Evolutionary conservation across 257 asterid genomes (phyloP), one percentile per base, ranked within the genome.

Genomic region (Apocynum venetum): DNA sequence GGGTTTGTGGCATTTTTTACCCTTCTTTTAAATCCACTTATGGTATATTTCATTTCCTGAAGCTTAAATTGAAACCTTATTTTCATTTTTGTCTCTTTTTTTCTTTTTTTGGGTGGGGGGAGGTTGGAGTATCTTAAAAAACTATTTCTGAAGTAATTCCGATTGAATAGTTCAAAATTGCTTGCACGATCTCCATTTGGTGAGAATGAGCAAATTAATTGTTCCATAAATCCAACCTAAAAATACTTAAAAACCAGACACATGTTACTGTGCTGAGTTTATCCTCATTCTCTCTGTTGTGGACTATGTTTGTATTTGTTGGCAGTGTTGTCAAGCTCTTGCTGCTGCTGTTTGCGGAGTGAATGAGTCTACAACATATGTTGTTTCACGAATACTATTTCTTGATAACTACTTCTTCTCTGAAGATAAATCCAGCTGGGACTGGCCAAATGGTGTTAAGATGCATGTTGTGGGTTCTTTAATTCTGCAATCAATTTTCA

Each of bases 381-480:
- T 90, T 49, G 81, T 96, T 65, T 88, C 94, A 1, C 89, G 96
- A 78, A 79, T 96, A 82, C 84, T 96, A 76, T 91, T 87, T 86
- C 94, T 96, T 51, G 97, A 92, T 80, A 87, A 74, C 82, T 96
- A 87, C 83, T 84, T 88, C 56, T 78, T 74, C 68, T 75, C 88
- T 44, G 84, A 75, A 78, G 94, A 93, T 82, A 90, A 90, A 79
- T 82, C 84, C 60, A 90, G 79, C 84, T 96, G 99, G 98, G 79
- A 73, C 74, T 96, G 99, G 99, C 96, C 97, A 35, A 85, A 68
- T 83, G 89, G 90, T 41, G 82, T 56, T 76, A 91, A 76, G 86
- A 90, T 96, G 90, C 91, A 96, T 85, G 91, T 93, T 73, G 83
- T 93, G 53, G 99, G 98, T 31, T 93, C 98, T 81, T 80, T 96